phyloP scores from a whole-genome alignment of 495 filamentous ascomycete genomes.

The Podospora bellae-mahoneyi region DNA sequence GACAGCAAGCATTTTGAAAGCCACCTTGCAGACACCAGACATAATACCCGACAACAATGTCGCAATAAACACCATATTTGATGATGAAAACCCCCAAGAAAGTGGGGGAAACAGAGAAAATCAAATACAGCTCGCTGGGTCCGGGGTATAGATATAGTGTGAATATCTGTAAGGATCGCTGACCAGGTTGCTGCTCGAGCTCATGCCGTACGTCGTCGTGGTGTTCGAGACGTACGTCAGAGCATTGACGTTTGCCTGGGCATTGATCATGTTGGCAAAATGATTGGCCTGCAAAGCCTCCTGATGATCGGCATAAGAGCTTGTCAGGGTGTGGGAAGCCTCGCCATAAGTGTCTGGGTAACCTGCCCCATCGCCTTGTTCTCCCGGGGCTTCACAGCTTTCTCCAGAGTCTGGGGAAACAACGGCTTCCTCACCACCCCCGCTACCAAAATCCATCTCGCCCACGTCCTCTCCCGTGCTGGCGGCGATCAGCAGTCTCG shows the following conservation, averaged over 20 bases:
- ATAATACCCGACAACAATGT: too few relatives aligned
- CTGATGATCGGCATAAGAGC: background rate
- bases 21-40: too few relatives aligned
- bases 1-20: background rate
- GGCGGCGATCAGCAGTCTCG: background rate
- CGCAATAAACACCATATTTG: too few relatives aligned
- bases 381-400: background rate
- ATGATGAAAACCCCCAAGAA: background rate
- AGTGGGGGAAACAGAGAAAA: background rate
- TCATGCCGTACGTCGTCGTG: background rate
- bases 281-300: background rate
- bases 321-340: background rate
- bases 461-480: constrained; percentile 8
- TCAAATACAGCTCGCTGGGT: background rate
- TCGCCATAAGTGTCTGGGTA: background rate
- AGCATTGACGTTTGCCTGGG: background rate
- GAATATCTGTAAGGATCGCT: background rate
- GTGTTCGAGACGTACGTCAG: background rate
- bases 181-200: background rate
- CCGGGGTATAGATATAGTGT: background rate
- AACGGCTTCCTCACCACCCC: background rate
- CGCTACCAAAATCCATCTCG: background rate
- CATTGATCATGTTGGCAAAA: constrained; percentile 6
- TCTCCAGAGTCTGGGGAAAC: background rate
- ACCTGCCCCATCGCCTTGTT: background rate